A percentile compares a stretch with the other conserved stretches of the same genome.
Conservation (phyloP, 176 grass and related monocot genomes). For the Musa troglodytarum region DNA sequence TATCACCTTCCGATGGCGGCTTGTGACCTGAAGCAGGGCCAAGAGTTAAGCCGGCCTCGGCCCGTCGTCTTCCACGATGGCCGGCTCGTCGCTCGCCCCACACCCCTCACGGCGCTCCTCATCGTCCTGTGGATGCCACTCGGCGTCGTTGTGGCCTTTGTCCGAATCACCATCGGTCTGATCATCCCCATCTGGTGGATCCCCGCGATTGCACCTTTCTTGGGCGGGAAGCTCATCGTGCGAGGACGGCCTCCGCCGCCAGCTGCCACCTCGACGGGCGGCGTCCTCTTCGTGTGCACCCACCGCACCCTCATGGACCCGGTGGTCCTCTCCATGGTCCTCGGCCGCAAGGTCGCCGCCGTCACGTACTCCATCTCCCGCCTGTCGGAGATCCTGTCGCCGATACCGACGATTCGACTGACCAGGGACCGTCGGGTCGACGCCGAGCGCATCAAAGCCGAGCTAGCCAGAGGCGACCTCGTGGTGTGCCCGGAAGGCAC, state of each 20-base stretch:
- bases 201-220: conserved; percentile 34
- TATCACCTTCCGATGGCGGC: conserved; percentile 32
- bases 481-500: conserved; percentile 75
- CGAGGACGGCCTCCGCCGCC: conserved; percentile 38
- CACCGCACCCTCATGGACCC: conserved; percentile 78
- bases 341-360: conserved; percentile 55
- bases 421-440: conserved; percentile 44
- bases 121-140: conserved; percentile 77
- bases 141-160: conserved; percentile 43
- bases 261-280: conserved; percentile 28
- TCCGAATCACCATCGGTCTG: conserved; percentile 64
- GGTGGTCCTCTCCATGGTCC: conserved; percentile 65
- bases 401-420: conserved; percentile 54
- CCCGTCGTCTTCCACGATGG: conserved; percentile 95
- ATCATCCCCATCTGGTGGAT: conserved; percentile 45
- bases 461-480: conserved; percentile 50
- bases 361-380: conserved; percentile 83
- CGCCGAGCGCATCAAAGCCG: conserved; percentile 43
- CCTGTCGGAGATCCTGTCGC: conserved; percentile 62
- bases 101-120: conserved; percentile 55
- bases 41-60: conserved; percentile 23
- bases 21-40: conserved; percentile 5
- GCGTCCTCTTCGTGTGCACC: conserved; percentile 76
- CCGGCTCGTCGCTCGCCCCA: conserved; percentile 54
- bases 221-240: conserved; percentile 57